Percentiles rank a stretch among this genome's conserved stretches.
These are phyloP conservation scores for Apophysomyces elegans DNA, from an alignment of 371 early-diverging fungal genomes.

Conservation along the genomic window DNA sequence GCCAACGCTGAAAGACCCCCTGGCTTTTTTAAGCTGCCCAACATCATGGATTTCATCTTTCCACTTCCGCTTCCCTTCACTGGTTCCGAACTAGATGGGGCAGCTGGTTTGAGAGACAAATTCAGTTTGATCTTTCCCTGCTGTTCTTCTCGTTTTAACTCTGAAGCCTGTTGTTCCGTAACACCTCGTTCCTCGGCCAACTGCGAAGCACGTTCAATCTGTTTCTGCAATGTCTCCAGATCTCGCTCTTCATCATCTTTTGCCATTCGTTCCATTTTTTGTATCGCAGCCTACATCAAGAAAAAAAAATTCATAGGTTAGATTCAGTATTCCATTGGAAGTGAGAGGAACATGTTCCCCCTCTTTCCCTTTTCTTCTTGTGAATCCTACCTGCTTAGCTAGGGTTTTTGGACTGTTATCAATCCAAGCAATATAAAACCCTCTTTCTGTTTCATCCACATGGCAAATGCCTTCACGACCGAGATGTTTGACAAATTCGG, in stretches of 20 bases:
- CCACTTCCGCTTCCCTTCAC: not conserved
- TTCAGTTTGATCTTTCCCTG: conserved; percentile 43
- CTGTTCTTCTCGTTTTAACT: conserved; percentile 65
- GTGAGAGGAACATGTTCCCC: too few relatives aligned
- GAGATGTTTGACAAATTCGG: conserved; percentile 85
- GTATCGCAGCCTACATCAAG: conserved; percentile 70
- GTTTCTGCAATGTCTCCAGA: conserved; percentile 74
- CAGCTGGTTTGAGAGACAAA: conserved; percentile 32
- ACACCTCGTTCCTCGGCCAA: conserved; percentile 48
- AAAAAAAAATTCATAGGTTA: not conserved
- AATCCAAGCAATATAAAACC: conserved; percentile 91
- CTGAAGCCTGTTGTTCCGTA: conserved; percentile 52
- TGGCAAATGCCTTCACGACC: conserved; percentile 83
- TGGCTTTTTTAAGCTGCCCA: conserved; percentile 1
- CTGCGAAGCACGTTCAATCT: conserved; percentile 77
- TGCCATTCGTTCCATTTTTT: conserved; percentile 80
- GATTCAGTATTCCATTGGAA: too few relatives aligned
- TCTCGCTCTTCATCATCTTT: conserved; percentile 89
- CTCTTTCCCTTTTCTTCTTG: too few relatives aligned
- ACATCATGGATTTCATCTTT: conserved; percentile 2
- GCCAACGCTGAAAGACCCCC: not conserved
- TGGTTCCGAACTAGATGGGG: conserved; percentile 11
- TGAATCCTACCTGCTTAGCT: conserved; percentile 58
- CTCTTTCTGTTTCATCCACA: conserved; percentile 92
- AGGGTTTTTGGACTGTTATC: conserved; percentile 89